Percentiles rank a stretch among this genome's conserved stretches.
phyloP scores from a whole-genome alignment of 2,329 filamentous ascomycete species.

The Geoglossum cookeanum region DNA sequence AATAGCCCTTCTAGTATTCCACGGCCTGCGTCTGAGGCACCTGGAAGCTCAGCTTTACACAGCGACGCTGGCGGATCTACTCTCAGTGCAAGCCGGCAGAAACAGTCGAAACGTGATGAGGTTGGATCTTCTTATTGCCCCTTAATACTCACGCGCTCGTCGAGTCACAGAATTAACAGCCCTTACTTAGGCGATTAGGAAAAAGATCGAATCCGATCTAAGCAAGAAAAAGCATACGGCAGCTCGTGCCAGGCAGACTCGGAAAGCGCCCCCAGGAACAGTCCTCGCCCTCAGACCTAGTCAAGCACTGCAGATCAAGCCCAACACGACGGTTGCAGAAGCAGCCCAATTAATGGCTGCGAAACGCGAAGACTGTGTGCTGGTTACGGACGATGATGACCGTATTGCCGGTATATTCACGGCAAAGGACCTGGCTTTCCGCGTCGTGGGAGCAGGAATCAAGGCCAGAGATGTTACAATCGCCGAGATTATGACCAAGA shows the following conservation, averaged over 20 bases:
- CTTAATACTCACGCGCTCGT: background rate
- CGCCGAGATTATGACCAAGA: constrained; percentile 99
- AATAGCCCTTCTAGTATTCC: constrained; percentile 41
- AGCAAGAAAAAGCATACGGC: constrained; percentile 86
- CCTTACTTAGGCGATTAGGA: constrained; percentile 64
- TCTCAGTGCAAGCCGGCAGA: constrained; percentile 75
- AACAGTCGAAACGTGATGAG: constrained; percentile 97
- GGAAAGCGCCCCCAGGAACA: constrained; percentile 89
- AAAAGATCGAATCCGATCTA: constrained; percentile 92
- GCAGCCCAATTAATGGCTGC: constrained; percentile 97
- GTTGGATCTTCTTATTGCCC: constrained; percentile 31
- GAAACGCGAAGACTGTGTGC: constrained; percentile 91
- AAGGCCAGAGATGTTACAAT: constrained; percentile 85
- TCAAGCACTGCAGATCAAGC: constrained; percentile 93
- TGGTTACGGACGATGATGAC: constrained; percentile 96
- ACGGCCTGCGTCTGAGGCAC: constrained; percentile 37
- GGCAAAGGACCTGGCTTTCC: constrained; percentile 93
- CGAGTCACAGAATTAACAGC: background rate
- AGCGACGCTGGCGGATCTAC: constrained; percentile 32
- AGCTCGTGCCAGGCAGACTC: constrained; percentile 60
- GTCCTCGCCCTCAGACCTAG: constrained; percentile 91
- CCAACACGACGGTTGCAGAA: constrained; percentile 79
- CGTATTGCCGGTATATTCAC: constrained; percentile 98
- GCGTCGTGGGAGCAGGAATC: constrained; percentile 77
- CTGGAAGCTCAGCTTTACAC: constrained; percentile 19